A percentile compares a stretch with the other conserved stretches of the same genome.
Evolutionary conservation across 176 grass and related monocot species (phyloP).

Genomic region (Raddia distichophylla): DNA sequence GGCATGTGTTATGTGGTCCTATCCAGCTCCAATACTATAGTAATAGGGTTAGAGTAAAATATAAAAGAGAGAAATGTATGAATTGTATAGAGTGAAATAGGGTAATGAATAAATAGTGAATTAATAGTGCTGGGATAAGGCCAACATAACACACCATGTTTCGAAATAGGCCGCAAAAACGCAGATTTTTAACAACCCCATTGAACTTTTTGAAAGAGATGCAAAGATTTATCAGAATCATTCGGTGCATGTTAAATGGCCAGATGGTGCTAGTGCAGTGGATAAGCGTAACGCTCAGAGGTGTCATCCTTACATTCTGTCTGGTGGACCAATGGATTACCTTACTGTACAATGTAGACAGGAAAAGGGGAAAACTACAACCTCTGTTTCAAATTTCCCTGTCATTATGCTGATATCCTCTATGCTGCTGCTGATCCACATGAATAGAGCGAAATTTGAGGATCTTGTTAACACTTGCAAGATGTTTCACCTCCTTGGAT

Average conservation of each 20-base stretch:
- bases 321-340: neutral
- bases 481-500: conserved; percentile 70
- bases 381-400: conserved; percentile 23
- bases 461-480: conserved; percentile 67
- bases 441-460: conserved; percentile 62
- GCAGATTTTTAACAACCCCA: neutral
- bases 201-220: neutral
- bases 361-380: neutral
- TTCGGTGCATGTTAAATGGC: neutral
- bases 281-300: too few species aligned
- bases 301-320: neutral
- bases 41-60: too few species aligned
- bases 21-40: too few species aligned
- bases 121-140: too few species aligned
- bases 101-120: too few species aligned
- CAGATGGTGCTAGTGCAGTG: too few species aligned
- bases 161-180: neutral
- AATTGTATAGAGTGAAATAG: too few species aligned
- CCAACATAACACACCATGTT: too few species aligned
- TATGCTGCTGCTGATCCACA: conserved; percentile 20
- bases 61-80: too few species aligned
- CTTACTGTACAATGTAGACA: neutral
- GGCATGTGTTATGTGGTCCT: too few species aligned
- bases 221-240: neutral
- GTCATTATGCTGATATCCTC: neutral